phyloP scores from a whole-genome alignment of 129 eudicot species.

The Artemisia annua region DNA sequence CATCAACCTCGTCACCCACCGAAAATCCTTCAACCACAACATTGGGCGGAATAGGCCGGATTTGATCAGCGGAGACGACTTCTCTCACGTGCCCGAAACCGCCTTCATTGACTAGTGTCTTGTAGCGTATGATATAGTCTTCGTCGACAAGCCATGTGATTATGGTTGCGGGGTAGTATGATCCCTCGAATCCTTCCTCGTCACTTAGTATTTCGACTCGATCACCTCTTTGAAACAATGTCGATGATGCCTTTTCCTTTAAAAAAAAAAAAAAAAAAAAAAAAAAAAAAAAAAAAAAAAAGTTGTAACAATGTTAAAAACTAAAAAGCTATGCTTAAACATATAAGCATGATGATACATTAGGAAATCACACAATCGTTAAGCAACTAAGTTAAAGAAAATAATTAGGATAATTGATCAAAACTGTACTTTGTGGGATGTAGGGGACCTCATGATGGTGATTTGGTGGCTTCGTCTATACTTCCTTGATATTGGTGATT shows the following conservation, averaged over 20 bases:
- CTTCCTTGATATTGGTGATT: no score
- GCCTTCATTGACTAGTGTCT: slow-evolving; percentile 38
- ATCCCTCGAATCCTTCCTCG: slow-evolving; percentile 47
- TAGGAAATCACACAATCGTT: neutral
- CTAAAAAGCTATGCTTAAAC: neutral
- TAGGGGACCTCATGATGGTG: neutral
- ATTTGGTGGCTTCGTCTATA: no score
- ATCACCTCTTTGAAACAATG: slow-evolving; percentile 37
- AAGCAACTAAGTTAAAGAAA: neutral
- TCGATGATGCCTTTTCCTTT: neutral
- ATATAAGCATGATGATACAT: neutral
- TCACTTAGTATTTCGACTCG: slow-evolving; percentile 41
- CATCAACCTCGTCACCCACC: slow-evolving; percentile 44
- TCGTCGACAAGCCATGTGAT: slow-evolving; percentile 8
- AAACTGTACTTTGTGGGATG: neutral
- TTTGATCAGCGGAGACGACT: slow-evolving; percentile 20
- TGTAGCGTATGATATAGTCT: slow-evolving; percentile 53
- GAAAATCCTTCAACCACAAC: slow-evolving; percentile 18
- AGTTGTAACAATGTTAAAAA: neutral
- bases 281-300: no score
- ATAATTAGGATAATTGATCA: neutral
- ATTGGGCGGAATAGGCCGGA: slow-evolving; percentile 49
- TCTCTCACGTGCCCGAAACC: slow-evolving; percentile 42
- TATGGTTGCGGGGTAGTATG: slow-evolving; percentile 45
- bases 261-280: no score